Base-by-base conservation (phyloP, 2,329 filamentous ascomycete species). In the Hypoxylon sp. region DNA sequence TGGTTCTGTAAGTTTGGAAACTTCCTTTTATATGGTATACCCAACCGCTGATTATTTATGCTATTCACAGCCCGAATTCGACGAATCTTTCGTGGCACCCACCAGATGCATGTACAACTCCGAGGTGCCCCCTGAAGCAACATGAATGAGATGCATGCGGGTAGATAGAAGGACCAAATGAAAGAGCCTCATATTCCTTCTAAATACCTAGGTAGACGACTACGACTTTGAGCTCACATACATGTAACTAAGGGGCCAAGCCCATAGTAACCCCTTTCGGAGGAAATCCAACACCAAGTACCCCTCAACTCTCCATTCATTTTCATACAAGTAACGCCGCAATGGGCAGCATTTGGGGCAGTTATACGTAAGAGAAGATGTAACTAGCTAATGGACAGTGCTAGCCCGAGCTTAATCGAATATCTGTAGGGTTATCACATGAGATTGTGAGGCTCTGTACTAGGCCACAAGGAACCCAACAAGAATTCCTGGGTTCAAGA, bases 111-210 rank as follows among this genome's bases (percentile, higher is more conserved):
- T 57, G 32, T 62, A 46, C 31, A 55, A 57, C 37, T 46, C 19
- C 6, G 65, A 67, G 39, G 60, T 67, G 7, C 65, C 55, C 11
- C 15, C 24, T 8, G 44, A 67, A 35, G 50, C 65, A 50, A 63
- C 27, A 21, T 60, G 37, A 46, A 35, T 15, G 35, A 51, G 35
- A 6, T 8, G 5, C 24, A 27, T 27, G 24, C 5, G 2, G 35
- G 24, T 21, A 37, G 46, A 46, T 32, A 27, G n/a, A n/a, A 46
- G 27, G 24, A 10, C 15, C n/a, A 15, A 44, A 11, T 24, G 17
- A 21, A n/a, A 46, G 21, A 37, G 35, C 27, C 31, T 46, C 24
- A 17, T 11, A 13, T 48, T 27, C 8, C 21, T 19, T 17, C 13
- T 8, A 19, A 47, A 57, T n/a, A 15, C 24, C 24, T 3, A 27